Conservation (phyloP, 1,284 basidiomycete species). For the Cutaneotrichosporon cyanovorans region DNA sequence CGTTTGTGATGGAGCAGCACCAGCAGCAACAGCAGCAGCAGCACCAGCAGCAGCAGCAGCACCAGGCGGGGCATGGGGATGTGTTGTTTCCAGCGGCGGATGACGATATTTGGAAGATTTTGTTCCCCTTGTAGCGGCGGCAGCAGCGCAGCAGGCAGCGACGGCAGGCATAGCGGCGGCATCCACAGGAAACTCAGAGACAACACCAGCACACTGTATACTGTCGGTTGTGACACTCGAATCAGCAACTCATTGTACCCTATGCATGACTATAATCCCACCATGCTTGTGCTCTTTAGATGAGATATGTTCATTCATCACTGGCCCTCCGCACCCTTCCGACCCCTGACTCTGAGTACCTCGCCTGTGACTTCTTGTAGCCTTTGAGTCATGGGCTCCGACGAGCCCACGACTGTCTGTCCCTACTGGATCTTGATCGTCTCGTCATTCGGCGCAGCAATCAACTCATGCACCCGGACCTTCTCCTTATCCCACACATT, state of each 20-base stretch:
- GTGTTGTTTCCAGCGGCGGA: constrained; percentile 24
- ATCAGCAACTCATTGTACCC: too few species aligned
- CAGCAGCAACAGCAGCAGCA: background rate
- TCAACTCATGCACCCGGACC: constrained; percentile 30
- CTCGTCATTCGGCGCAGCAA: constrained; percentile 14
- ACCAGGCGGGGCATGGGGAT: background rate
- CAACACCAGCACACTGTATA: too few species aligned
- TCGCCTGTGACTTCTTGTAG: background rate
- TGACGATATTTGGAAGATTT: constrained; percentile 29
- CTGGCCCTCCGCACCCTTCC: too few species aligned
- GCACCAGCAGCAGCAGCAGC: background rate
- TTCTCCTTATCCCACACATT: constrained; percentile 41
- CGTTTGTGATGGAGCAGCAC: background rate
- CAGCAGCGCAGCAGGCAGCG: too few species aligned
- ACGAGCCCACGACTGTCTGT: background rate
- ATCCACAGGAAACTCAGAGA: too few species aligned
- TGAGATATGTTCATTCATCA: too few species aligned
- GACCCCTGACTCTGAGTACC: background rate
- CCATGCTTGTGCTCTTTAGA: too few species aligned
- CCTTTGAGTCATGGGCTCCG: background rate
- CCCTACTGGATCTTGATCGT: constrained; percentile 19
- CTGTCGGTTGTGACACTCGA: too few species aligned
- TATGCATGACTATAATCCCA: too few species aligned
- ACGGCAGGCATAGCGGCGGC: too few species aligned
- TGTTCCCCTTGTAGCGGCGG: constrained; percentile 19